Conservation (phyloP, 805 yeast species). For the Yarrowia yakushimensis region DNA sequence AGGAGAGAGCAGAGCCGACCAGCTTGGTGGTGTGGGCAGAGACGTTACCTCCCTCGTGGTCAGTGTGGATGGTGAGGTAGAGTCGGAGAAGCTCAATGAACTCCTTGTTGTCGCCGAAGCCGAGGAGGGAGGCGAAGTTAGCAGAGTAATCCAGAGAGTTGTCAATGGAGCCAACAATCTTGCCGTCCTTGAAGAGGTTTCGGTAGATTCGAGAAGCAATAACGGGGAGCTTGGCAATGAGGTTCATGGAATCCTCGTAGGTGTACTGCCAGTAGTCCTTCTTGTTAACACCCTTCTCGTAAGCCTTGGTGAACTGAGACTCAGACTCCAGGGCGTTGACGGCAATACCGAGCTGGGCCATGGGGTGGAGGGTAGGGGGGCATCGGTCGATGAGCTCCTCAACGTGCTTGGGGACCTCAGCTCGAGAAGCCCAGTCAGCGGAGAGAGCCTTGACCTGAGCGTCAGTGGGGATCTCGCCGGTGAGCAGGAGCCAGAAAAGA, state of each 20-base stretch:
- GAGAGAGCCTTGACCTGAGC: constrained; percentile 56
- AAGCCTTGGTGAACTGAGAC: constrained; percentile 67
- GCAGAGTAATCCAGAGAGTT: constrained; percentile 64
- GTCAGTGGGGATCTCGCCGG: constrained; percentile 66
- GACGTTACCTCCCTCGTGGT: constrained; percentile 83
- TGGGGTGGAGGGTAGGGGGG: constrained; percentile 72
- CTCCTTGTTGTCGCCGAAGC: constrained; percentile 47
- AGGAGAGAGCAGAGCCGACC: constrained; percentile 77
- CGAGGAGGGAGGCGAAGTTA: constrained; percentile 63
- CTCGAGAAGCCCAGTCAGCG: constrained; percentile 60
- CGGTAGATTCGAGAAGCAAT: constrained; percentile 73
- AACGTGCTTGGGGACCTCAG: constrained; percentile 62
- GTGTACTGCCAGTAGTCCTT: constrained; percentile 71
- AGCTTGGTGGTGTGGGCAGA: constrained; percentile 79
- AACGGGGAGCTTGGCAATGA: constrained; percentile 70
- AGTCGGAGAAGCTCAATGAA: constrained; percentile 69
- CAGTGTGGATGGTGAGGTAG: constrained; percentile 72
- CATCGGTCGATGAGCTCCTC: constrained; percentile 57
- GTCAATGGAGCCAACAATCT: constrained; percentile 50
- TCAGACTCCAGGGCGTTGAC: constrained; percentile 69
- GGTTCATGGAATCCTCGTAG: constrained; percentile 65
- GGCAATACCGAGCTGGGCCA: constrained; percentile 79
- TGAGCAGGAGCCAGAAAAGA: constrained; percentile 72
- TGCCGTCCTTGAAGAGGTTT: constrained; percentile 54
- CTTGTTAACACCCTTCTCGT: constrained; percentile 66